phyloP scores from a whole-genome alignment of 306 rosid genomes.

The Cajanus cajan region DNA sequence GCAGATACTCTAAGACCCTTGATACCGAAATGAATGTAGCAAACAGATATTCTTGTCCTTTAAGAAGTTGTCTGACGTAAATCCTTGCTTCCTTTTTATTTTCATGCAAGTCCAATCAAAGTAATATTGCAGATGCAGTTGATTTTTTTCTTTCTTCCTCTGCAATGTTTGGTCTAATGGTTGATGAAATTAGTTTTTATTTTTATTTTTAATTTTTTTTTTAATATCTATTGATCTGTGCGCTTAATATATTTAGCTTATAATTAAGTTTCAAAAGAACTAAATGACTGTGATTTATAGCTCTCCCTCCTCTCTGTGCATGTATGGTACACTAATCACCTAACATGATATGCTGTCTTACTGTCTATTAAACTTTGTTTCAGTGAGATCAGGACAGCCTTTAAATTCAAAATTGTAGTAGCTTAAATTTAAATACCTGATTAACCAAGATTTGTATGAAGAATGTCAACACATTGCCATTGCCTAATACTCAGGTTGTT shows the following conservation, averaged over 20 bases:
- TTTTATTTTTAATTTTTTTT: too few species aligned
- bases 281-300: background rate
- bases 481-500: background rate
- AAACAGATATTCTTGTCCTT: conserved; percentile 11
- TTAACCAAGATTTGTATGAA: background rate
- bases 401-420: conserved; percentile 6
- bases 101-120: background rate
- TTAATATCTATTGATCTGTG: background rate
- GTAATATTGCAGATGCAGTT: background rate
- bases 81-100: background rate
- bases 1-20: conserved; percentile 2
- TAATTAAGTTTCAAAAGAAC: background rate
- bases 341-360: background rate
- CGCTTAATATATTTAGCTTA: background rate
- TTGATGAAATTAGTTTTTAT: background rate
- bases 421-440: background rate
- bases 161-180: background rate
- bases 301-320: too few species aligned
- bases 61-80: conserved; percentile 2
- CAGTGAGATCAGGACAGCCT: background rate
- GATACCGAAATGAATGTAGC: background rate
- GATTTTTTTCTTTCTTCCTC: background rate
- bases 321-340: background rate
- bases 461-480: background rate
- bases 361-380: background rate